Percentiles rank a stretch among this genome's conserved stretches.
These are phyloP conservation scores for Lactarius akahatsu DNA, from an alignment of 768 basidiomycete genomes.

Conservation along the genomic window DNA sequence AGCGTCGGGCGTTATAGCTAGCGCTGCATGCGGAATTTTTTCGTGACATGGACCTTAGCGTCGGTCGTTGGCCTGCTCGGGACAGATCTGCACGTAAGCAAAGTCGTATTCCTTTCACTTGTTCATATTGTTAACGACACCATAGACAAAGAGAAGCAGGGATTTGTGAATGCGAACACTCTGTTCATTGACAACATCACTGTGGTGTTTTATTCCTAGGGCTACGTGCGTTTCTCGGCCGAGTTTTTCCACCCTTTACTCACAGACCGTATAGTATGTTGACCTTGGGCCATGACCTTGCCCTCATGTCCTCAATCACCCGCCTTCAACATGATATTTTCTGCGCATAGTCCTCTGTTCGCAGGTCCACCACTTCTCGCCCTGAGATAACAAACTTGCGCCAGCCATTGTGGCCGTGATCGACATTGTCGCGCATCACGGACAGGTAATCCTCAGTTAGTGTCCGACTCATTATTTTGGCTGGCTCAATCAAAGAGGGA, in stretches of 20 bases:
- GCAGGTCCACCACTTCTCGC: constrained; percentile 82
- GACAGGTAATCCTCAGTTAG: constrained; percentile 57
- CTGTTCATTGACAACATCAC: background rate
- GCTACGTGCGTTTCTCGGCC: constrained; percentile 49
- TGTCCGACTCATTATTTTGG: background rate
- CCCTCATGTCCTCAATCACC: constrained; percentile 42
- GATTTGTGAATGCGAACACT: constrained; percentile 55
- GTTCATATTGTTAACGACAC: background rate
- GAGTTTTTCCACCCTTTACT: background rate
- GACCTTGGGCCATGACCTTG: constrained; percentile 84
- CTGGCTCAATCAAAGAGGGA: constrained; percentile 58
- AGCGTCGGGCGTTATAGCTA: constrained; percentile 75
- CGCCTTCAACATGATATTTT: background rate
- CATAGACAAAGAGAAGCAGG: constrained; percentile 62
- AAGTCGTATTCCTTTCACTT: background rate
- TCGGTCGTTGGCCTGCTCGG: constrained; percentile 81
- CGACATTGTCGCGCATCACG: constrained; percentile 89
- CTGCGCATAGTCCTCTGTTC: constrained; percentile 70
- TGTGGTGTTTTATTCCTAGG: constrained; percentile 39
- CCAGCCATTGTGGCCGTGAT: constrained; percentile 86
- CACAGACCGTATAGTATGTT: constrained; percentile 54
- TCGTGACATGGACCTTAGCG: constrained; percentile 80
- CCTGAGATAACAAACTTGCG: constrained; percentile 76
- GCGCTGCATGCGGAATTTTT: constrained; percentile 55
- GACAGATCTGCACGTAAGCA: constrained; percentile 76